Evolutionary conservation across 352 stramenopile genomes (phyloP), one percentile per base, ranked within the genome.

Genomic region (Phytopythium chamaehyphon): DNA sequence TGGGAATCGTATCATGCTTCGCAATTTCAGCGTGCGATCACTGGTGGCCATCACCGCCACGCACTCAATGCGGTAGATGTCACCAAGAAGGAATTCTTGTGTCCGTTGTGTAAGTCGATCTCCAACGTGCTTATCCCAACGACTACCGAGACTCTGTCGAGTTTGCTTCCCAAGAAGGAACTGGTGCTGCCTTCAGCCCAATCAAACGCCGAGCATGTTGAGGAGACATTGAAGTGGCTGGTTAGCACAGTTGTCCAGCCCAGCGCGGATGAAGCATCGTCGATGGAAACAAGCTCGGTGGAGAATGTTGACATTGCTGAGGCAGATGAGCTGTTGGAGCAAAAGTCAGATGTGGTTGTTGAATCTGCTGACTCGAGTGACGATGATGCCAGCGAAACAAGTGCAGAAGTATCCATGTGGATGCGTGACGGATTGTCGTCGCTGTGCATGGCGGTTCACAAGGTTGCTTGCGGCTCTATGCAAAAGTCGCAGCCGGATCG

Each of bases 51-150:
- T 52, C 97, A 97, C 70, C 89, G 96, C 44, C 91, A 90, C 43
- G 78, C 82, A 8, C 50, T 94, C 15, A 98, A 98, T 67, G 93
- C 93, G 18, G 94, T 98, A 1, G 96, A 98, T 59, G 95, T 98
- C 43, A 95, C 93, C 33, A 96, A 98, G 59, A 96, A 96, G 40
- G 95, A 99, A 60, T 99, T 98, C 55, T 61, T 99, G 6, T 99
- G 96, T 63, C 96, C 96, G 3, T 64, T 98, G 22, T 99, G 96
- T 77, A 98, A 99, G 56, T 94, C 96, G 45, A 94, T 98, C n/a
- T 98, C 90, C 0, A 99, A 99, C 54, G 94, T 98, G 43, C 58
- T 98, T 28, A 96, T 99, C 62, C 96, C 96, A 15, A 83, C 73
- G 26, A 80, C 71, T 31, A 84, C 69, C 4, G 76, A 86, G 15